These are phyloP conservation scores for Parathielavia appendiculata DNA, from an alignment of 495 filamentous ascomycete genomes.

Conservation along the genomic window DNA sequence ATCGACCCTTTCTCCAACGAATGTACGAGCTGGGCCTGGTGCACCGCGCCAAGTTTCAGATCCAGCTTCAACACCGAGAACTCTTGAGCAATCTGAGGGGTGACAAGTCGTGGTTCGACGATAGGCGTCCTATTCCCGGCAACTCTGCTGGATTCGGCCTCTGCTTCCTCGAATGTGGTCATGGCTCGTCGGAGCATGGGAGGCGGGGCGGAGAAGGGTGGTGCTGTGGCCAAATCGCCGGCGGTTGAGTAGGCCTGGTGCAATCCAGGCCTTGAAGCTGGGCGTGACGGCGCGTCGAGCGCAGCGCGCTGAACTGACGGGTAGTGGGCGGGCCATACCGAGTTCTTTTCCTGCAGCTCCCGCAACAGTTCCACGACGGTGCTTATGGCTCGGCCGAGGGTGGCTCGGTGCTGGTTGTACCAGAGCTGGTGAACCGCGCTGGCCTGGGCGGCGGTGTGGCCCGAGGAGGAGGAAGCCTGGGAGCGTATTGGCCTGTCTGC, in stretches of 20 bases:
- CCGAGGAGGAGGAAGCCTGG: conserved; percentile 26
- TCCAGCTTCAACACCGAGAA: conserved; percentile 95
- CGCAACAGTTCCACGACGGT: conserved; percentile 72
- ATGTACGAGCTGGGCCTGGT: conserved; percentile 88
- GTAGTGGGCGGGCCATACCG: conserved; percentile 90
- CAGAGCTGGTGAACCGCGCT: conserved; percentile 48
- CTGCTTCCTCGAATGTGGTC: conserved; percentile 60
- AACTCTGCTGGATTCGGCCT: conserved; percentile 67
- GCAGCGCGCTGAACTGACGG: conserved; percentile 71
- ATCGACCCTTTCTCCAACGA: conserved; percentile 91
- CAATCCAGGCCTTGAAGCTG: conserved; percentile 45
- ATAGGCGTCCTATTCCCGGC: conserved; percentile 50
- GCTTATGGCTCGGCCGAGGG: conserved; percentile 79
- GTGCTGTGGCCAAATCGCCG: conserved; percentile 24
- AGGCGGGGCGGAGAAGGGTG: conserved; percentile 27
- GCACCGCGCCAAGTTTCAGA: conserved; percentile 77
- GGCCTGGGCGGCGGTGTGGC: conserved; percentile 32
- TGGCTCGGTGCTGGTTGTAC: conserved; percentile 85
- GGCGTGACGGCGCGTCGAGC: conserved; percentile 38
- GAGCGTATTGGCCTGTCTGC: conserved; percentile 56
- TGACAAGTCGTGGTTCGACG: conserved; percentile 70
- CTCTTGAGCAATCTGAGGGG: conserved; percentile 88
- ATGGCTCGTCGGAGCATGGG: conserved; percentile 64
- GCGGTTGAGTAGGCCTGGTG: conserved; percentile 50
- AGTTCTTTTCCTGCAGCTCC: conserved; percentile 80